Base-by-base conservation (phyloP, 371 early-diverging fungal species). In the Actinomortierella wolfii region DNA sequence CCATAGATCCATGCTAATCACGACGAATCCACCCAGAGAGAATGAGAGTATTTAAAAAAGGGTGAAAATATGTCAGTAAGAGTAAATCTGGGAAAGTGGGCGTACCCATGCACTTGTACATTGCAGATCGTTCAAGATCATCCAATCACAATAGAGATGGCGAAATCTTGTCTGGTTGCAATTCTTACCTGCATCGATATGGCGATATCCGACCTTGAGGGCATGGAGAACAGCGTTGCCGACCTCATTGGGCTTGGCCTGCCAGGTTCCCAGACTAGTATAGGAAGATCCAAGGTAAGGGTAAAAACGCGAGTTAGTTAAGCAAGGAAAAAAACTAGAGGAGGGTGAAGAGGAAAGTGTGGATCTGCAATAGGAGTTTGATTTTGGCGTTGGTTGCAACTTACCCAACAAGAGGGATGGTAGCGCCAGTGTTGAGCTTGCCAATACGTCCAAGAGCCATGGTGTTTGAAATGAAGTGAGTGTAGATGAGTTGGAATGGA, bases 141-240 rank as follows among this genome's bases (percentile, higher is more conserved):
- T n/a, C n/a, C n/a, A n/a, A n/a, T n/a, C n/a, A n/a, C n/a, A n/a
- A n/a, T n/a, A n/a, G n/a, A n/a, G n/a, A n/a, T n/a, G n/a, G n/a
- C n/a, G n/a, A n/a, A n/a, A n/a, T n/a, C n/a, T n/a, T n/a, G n/a
- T n/a, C n/a, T n/a, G n/a, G n/a, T n/a, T n/a, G n/a, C n/a, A n/a
- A n/a, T n/a, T n/a, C n/a, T n/a, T 67, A 2, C 92, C 92, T 46
- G 87, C 84, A 69, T 93, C 94, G 54, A 94, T 87, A 60, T 90
- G 89, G 45, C 92, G 83, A 79, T 92, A 93, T 21, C 92, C 92
- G 29, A 67, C 67, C 39, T 81, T 61, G 28, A 90, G 61, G 17
- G 87, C 86, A 50, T 73, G 66, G 50, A 76, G 61, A 48, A 94
- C 85, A 47, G 88, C 84, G 24, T 84, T 73, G 62, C 80, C 78